phyloP scores from a whole-genome alignment of 2,329 filamentous ascomycete species.

The Neopestalotiopsis sp. region DNA sequence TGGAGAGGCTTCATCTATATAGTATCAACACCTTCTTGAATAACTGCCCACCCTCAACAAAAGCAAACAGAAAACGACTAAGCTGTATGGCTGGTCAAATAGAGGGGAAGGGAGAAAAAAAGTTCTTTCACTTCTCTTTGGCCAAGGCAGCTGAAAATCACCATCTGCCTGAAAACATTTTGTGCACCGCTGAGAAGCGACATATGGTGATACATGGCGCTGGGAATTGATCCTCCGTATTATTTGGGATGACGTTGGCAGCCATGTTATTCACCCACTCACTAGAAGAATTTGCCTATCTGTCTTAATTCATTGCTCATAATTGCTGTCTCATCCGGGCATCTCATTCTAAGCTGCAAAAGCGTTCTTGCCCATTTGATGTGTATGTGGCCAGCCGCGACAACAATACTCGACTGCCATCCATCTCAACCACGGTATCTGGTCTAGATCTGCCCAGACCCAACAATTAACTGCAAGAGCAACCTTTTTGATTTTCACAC shows the following conservation, averaged over 20 bases:
- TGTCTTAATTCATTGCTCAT: too few relatives aligned
- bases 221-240: slow-evolving; percentile 6
- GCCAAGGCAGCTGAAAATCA: background rate
- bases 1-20: background rate
- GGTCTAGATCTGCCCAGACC: slow-evolving; percentile 1
- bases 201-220: slow-evolving; percentile 4
- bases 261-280: background rate
- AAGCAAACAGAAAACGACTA: background rate
- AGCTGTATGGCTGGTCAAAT: background rate
- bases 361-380: background rate
- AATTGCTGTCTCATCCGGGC: too few relatives aligned
- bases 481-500: background rate
- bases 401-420: background rate
- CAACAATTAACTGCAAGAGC: background rate
- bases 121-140: background rate
- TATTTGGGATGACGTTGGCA: slow-evolving; percentile 2
- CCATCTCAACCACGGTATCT: background rate
- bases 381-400: slow-evolving; percentile 1
- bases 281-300: background rate
- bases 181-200: background rate
- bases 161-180: background rate
- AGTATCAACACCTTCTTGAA: background rate
- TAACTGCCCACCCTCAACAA: background rate
- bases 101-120: background rate
- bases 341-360: too few relatives aligned